Evolutionary conservation across 768 basidiomycete genomes (phyloP).

Genomic region (Suillus fuscotomentosus): DNA sequence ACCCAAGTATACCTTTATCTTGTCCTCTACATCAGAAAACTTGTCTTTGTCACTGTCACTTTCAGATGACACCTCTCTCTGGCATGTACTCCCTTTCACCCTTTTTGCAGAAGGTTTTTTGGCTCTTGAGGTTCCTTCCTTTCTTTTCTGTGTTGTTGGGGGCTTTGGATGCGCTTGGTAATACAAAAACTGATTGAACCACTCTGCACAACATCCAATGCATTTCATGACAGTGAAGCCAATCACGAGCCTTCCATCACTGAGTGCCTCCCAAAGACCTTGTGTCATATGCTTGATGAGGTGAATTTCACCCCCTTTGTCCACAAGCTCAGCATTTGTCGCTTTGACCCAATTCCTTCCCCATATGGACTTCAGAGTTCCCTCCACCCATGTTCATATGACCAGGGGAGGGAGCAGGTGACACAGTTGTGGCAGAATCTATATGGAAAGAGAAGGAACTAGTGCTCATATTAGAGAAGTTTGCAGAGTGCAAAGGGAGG

Average conservation of each 20-base stretch:
- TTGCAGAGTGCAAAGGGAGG: no score
- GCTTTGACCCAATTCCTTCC: constrained; percentile 6
- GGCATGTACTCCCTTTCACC: background rate
- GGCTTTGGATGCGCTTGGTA: constrained; percentile 15
- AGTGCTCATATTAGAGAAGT: no score
- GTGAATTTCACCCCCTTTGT: background rate
- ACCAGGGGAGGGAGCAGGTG: constrained; percentile 8
- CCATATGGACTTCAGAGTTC: constrained; percentile 1
- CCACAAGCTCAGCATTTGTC: constrained; percentile 2
- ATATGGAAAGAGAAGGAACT: no score
- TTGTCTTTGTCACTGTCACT: constrained; percentile 11
- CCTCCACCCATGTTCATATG: constrained; percentile 12
- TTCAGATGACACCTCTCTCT: background rate
- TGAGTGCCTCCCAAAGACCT: constrained; percentile 11
- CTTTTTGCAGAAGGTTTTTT: background rate
- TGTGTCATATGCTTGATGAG: constrained; percentile 7
- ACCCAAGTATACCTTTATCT: no score
- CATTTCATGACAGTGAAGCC: constrained; percentile 20
- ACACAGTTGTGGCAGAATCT: no score
- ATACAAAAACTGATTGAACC: constrained; percentile 16
- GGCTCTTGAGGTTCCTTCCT: background rate
- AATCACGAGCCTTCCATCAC: constrained; percentile 17
- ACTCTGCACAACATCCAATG: constrained; percentile 17
- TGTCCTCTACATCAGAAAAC: constrained; percentile 4
- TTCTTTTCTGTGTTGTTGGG: background rate